Conservation (phyloP, 192 early-diverging fungal genomes). For the Mortierella claussenii region DNA sequence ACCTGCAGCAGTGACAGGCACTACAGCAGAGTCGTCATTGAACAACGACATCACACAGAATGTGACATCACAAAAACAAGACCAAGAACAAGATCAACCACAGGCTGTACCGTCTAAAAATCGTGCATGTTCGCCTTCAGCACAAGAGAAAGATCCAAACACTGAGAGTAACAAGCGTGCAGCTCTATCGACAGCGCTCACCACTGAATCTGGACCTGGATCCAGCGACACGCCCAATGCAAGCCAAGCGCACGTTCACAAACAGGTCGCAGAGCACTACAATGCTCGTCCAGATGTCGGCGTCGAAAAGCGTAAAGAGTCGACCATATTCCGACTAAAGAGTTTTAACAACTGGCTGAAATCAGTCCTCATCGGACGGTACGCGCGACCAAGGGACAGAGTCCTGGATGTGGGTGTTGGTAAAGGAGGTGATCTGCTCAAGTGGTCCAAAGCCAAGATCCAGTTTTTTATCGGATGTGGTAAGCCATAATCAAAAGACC, state of each 20-base stretch:
- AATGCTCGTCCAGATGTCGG: conserved; percentile 88
- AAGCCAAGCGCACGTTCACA: conserved; percentile 8
- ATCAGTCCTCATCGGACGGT: conserved; percentile 80
- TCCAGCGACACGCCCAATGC: conserved; percentile 9
- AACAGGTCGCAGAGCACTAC: conserved; percentile 79
- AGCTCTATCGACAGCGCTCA: no score
- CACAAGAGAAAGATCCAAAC: neutral
- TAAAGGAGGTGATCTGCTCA: conserved; percentile 91
- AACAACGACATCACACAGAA: no score
- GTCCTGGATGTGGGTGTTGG: conserved; percentile 96
- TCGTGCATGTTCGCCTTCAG: conserved; percentile 25
- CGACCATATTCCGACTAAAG: conserved; percentile 86
- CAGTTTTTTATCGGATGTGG: conserved; percentile 81
- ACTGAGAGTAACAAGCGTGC: neutral
- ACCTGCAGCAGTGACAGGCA: neutral
- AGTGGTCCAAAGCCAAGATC: conserved; percentile 81
- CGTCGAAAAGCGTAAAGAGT: conserved; percentile 77
- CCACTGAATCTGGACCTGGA: neutral
- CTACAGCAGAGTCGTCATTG: neutral
- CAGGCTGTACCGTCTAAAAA: conserved; percentile 8
- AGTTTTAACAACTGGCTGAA: conserved; percentile 99
- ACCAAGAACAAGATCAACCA: conserved; percentile 6
- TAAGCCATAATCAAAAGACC: no score
- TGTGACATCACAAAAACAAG: neutral
- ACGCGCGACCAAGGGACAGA: conserved; percentile 55